A percentile compares a stretch with the other conserved stretches of the same genome.
Evolutionary conservation across 305 asterid genomes (phyloP).

Genomic region (Andrographis paniculata): DNA sequence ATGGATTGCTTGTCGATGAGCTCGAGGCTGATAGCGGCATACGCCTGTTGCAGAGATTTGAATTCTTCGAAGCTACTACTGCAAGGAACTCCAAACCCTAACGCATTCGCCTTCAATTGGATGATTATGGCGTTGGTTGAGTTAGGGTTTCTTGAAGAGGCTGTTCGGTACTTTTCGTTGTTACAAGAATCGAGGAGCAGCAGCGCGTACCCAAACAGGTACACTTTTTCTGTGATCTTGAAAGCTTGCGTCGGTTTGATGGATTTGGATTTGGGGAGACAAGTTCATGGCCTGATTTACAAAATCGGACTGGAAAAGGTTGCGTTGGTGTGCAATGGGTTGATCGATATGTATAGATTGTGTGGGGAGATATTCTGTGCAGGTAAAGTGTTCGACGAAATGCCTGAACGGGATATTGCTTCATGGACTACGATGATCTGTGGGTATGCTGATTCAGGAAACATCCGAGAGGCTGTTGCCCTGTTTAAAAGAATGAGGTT

Average conservation of each 20-base stretch:
- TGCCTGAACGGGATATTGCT: constrained; percentile 47
- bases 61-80: constrained; percentile 38
- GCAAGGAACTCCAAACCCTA: constrained; percentile 31
- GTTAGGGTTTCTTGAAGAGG: constrained; percentile 32
- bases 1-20: constrained; percentile 27
- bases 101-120: constrained; percentile 56
- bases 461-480: constrained; percentile 30
- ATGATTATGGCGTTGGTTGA: constrained; percentile 36
- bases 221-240: constrained; percentile 37
- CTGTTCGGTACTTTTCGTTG: constrained; percentile 36
- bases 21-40: constrained; percentile 56
- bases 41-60: constrained; percentile 55
- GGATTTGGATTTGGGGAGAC: constrained; percentile 47
- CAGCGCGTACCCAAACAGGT: constrained; percentile 26
- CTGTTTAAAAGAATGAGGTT: constrained; percentile 44
- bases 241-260: constrained; percentile 40
- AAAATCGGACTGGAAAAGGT: constrained; percentile 33
- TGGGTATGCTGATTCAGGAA: constrained; percentile 36
- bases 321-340: constrained; percentile 34
- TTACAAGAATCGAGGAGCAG: constrained; percentile 28
- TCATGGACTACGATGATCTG: constrained; percentile 59
- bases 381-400: constrained; percentile 39
- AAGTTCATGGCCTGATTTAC: constrained; percentile 36
- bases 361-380: constrained; percentile 31
- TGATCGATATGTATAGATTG: constrained; percentile 45